Evolutionary conservation across 2,329 filamentous ascomycete genomes (phyloP), one percentile per base, ranked within the genome.

Genomic region (Sodiomyces alkalinus): DNA sequence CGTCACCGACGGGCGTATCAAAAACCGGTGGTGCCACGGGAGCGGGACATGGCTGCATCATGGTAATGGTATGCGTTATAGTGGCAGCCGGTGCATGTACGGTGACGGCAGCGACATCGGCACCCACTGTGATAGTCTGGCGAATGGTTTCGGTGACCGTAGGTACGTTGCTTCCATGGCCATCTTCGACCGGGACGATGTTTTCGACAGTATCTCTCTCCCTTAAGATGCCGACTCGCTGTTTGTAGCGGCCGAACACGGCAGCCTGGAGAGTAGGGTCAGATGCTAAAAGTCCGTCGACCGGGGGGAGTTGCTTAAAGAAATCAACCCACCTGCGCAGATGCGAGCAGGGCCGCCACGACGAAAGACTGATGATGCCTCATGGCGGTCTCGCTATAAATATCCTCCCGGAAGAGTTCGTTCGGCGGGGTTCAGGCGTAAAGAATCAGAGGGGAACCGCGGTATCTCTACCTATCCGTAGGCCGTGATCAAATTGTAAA

Each of bases 51-150:
- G 27, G 27, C 27, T 29, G 22, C 33, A 30, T 39, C 28, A 44
- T 24, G 20, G 29, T 36, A n/a, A 47, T 36, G 2, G 44, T 44
- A 32, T 43, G 39, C 17, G 42, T 48, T 16, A 48, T 39, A 13
- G 44, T 47, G 4, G 37, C 38, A 11, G 19, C 15, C 20, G 27
- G 27, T 12, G 20, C 20, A 21, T 14, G 14, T 20, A 22, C 20
- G 27, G 27, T 30, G 28, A 26, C 28, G 17, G 22, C 17, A 13
- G 17, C 17, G 22, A 25, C 22, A 4, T 25, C 22, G 13, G 22
- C 14, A 7, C 39, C 41, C n/a, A 55, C 44, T 5, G 52, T 59
- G 14, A 55, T 41, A 14, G 51, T 53, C 34, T 51, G 41, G 25
- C 37, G 41, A 2, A 48, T 28, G 9, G 46, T 52, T 37, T 47